Base-by-base conservation (phyloP, 164 flowering plant species). In the Kalanchoe fedtschenkoi region DNA sequence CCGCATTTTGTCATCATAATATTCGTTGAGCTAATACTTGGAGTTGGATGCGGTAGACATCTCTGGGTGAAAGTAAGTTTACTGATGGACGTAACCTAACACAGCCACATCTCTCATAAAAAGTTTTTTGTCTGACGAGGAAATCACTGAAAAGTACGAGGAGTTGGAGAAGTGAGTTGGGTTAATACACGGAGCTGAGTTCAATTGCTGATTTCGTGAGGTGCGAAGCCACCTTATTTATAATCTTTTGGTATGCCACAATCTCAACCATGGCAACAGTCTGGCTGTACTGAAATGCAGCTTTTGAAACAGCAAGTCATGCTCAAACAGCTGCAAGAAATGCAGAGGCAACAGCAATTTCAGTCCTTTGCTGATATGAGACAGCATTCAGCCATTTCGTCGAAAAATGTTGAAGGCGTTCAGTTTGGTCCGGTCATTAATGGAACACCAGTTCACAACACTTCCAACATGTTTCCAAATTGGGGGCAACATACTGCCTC, bases 291-390 rank as follows among this genome's bases (percentile, higher is more conserved):
- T 70, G 88, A 84, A 28, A 64, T 73, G 73, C 88, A 83, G 58
- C 70, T 71, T 37, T 38, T 80, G 59, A 82, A 81, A 35, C 85
- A 79, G 58, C 82, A 79, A 44, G 58, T 58, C 8, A 72, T 79
- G 65, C 46, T 77, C 19, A 77, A 67, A 68, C 80, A 81, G 64
- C 65, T 79, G 76, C 85, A 81, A 68, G 89, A 84, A 54, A 51
- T 75, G 63, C 86, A 76, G 33, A 77, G 74, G 66, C 87, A 80
- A 66, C 83, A 71, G 56, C 84, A 79, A 61, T 61, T 76, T 63
- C 83, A 66, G 61, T 75, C 72, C 62, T 68, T 71, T 29, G 81
- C 71, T 58, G 53, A 60, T 34, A 70, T 77, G 33, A 81, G 80
- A 71, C 83, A 73, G 32, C 81, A 77, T 24, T 65, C 80, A 57